phyloP scores from a whole-genome alignment of 1,284 basidiomycete species.

The Baeospora myosura region DNA sequence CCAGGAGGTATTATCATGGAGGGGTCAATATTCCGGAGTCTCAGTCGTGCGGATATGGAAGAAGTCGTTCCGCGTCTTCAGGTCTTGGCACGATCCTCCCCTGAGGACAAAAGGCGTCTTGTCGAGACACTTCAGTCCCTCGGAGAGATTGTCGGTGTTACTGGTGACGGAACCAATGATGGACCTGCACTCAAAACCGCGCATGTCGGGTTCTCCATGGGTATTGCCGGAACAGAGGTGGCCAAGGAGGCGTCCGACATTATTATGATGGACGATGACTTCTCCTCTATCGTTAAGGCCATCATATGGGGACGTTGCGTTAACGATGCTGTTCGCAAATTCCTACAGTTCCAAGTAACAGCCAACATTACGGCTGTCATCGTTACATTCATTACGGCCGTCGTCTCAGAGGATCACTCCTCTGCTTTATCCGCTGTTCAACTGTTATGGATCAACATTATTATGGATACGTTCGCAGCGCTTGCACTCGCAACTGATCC shows the following conservation, averaged over 20 bases:
- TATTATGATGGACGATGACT: conserved; percentile 98
- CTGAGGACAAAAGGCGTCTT: conserved; percentile 92
- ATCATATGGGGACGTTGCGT: conserved; percentile 99
- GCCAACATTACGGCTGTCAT: conserved; percentile 94
- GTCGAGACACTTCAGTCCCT: conserved; percentile 84
- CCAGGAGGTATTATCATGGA: conserved; percentile 95
- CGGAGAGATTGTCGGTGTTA: conserved; percentile 94
- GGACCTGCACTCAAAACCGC: conserved; percentile 95
- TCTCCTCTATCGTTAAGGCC: conserved; percentile 91
- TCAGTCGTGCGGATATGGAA: conserved; percentile 48
- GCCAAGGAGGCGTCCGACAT: conserved; percentile 99
- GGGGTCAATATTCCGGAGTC: conserved; percentile 72
- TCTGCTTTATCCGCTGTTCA: conserved; percentile 93
- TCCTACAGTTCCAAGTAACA: conserved; percentile 96
- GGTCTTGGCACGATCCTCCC: conserved; percentile 90
- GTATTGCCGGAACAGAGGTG: conserved; percentile 96
- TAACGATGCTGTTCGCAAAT: conserved; percentile 96
- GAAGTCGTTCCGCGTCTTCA: conserved; percentile 67
- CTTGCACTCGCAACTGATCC: conserved; percentile 96
- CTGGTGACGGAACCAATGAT: conserved; percentile 98
- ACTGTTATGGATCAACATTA: conserved; percentile 94
- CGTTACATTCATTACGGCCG: conserved; percentile 88
- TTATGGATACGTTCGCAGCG: conserved; percentile 98
- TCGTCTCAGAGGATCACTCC: conserved; percentile 70
- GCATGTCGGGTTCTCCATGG: conserved; percentile 96